Evolutionary conservation across 192 early-diverging fungal genomes (phyloP), one percentile per base, ranked within the genome.

Genomic region (Coemansia sp.): DNA sequence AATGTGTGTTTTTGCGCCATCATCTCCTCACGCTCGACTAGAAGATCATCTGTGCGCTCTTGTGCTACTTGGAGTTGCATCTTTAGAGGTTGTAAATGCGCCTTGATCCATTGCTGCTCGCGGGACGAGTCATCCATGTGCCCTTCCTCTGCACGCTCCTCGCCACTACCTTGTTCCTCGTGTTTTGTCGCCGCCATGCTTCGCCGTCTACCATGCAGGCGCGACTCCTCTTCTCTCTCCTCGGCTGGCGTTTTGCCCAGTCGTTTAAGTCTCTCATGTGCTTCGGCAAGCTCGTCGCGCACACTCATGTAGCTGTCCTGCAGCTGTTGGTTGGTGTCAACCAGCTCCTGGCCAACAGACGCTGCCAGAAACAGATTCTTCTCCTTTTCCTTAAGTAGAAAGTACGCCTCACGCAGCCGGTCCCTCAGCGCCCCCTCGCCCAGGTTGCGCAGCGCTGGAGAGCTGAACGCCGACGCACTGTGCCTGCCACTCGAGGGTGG

Each of bases 301-400:
- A 75, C 46, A 26, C 30, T 16, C 26, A 71, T 63, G 28, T 72
- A 72, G 64, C 48, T 49, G 40, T 68, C 53, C 42, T 81, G 72
- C 28, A 81, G 66, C 49, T 75, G 72, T 56, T 75, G 72, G 55
- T 81, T 81, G 25, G 78, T 61, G 46, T 81, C 73, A 0, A 81
- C 62, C 7, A 81, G 73, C 63, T 81, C 78, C 56, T 81, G 78
- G 3, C 78, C 78, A 4, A 75, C 70, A 3, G 78, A 75, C 1
- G 78, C 78, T 0, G 78, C 78, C 21, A 75, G 48, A 64, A 81
- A 75, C 30, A 81, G 40, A 23, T 72, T 75, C 30, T 61, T 45
- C 29, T 81, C 78, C 45, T 81, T 81, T 37, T 81, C 78, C 40
- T 81, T 81, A 7, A 81, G 66, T 56, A 81, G 59, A 0, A 59